Evolutionary conservation across 1,284 basidiomycete species (phyloP), one percentile per base, ranked within the genome.

Genomic region (Amylostereum areolatum): DNA sequence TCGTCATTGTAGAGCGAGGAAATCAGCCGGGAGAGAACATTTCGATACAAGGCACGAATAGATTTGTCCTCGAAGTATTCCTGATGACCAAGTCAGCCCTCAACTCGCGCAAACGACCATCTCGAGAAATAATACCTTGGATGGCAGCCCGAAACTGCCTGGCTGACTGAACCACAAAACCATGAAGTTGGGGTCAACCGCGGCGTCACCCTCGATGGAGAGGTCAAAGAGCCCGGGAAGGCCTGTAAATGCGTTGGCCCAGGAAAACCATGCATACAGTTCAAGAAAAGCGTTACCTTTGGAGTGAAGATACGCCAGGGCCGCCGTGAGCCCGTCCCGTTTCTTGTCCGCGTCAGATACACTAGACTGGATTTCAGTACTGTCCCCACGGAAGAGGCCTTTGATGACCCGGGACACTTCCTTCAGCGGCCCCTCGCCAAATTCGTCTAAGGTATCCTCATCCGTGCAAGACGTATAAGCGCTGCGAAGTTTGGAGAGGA

Each of bases 11-110:
- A 78, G n/a, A 93, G 68, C 5, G 77, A 72, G 7, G 75, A 58
- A 18, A 97, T 74, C 8, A 95, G 74, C 24, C 79, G 76, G 56
- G 83, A 75, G 27, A 96, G 69, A 12, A 91, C 83, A 40, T 73
- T 71, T 54, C 78, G 73, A 67, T 97, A 97, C 9, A 89, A 68
- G 27, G 81, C 75, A 25, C 83, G 66, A 43, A 92, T 80, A 0
- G 74, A 71, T 48, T 83, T 71, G 53, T 98, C 95, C 44, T 88
- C 78, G 65, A 93, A 98, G 66, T 98, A 97, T 69, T 95, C 91
- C 84, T 91, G 58, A 4, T 12, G n/a, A 35, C 9, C 18, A 18
- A 18, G 18, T 18, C 18, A 18, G 18, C 18, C 18, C 6, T 12
- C 39, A 48, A 27, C 18, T 48, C 52, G 36, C 55, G 48, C 41